phyloP scores from a whole-genome alignment of 805 yeast genomes.

The Zygosaccharomyces bisporus region DNA sequence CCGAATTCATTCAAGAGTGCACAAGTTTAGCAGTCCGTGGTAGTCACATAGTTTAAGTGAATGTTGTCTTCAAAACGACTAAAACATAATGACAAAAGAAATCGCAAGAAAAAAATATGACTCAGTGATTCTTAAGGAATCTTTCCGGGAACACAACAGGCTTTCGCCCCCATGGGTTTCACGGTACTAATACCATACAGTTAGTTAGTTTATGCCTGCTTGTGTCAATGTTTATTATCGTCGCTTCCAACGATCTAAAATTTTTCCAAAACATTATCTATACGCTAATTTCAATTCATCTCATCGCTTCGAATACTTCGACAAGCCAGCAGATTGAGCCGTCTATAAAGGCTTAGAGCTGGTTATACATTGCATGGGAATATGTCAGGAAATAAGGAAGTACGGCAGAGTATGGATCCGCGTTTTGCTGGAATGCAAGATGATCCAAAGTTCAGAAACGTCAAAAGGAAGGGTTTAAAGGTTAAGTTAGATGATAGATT shows the following conservation, averaged over 20 bases:
- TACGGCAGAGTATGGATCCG: conserved; percentile 54
- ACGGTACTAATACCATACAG: too few relatives aligned
- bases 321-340: background rate
- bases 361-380: background rate
- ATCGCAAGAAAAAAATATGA: too few relatives aligned
- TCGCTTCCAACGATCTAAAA: conserved; percentile 11
- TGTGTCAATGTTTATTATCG: background rate
- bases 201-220: too few relatives aligned
- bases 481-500: conserved; percentile 85
- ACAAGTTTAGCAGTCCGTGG: background rate
- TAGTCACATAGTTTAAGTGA: too few relatives aligned
- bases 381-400: conserved; percentile 23
- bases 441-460: conserved; percentile 84
- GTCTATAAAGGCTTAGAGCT: background rate
- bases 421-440: conserved; percentile 74
- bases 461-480: conserved; percentile 64
- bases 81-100: background rate
- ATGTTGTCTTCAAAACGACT: background rate
- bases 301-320: background rate
- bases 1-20: too few relatives aligned
- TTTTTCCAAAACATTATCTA: conserved; percentile 24
- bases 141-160: too few relatives aligned
- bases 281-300: conserved; percentile 23
- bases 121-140: too few relatives aligned
- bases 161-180: too few relatives aligned